phyloP scores from a whole-genome alignment of 2,329 filamentous ascomycete genomes.

The Pseudogymnoascus pannorum region DNA sequence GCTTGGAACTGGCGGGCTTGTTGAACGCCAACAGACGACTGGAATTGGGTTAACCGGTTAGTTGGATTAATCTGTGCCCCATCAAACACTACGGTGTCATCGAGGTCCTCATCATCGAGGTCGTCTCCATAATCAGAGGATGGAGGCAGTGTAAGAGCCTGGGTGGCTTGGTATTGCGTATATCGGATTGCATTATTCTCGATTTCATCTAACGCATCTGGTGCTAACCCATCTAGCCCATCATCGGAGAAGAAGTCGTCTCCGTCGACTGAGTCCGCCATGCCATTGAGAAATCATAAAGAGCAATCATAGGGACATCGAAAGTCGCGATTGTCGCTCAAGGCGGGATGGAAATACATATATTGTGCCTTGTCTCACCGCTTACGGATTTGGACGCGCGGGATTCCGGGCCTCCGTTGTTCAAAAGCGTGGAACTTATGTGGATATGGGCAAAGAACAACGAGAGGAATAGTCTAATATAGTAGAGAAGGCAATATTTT shows the following conservation, averaged over 20 bases:
- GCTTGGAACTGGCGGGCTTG: slow-evolving; percentile 9
- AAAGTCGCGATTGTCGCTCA: not conserved
- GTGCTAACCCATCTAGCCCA: slow-evolving; percentile 53
- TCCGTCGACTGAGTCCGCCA: slow-evolving; percentile 29
- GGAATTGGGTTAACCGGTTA: slow-evolving; percentile 2
- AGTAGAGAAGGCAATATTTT: not conserved
- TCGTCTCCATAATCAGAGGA: slow-evolving; percentile 33
- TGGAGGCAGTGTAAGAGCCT: slow-evolving; percentile 19
- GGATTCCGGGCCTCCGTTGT: not conserved
- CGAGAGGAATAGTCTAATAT: not conserved
- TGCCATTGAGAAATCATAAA: slow-evolving; percentile 31
- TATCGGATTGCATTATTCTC: slow-evolving; percentile 56
- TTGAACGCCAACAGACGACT: slow-evolving; percentile 1
- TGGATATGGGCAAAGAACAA: not conserved
- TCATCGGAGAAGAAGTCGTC: slow-evolving; percentile 59
- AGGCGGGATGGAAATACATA: slow-evolving; percentile 1
- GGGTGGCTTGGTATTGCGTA: slow-evolving; percentile 33
- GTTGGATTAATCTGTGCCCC: slow-evolving; percentile 15
- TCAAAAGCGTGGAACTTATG: not conserved
- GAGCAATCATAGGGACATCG: not conserved
- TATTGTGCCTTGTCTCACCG: not conserved
- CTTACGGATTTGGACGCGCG: not conserved
- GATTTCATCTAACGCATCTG: slow-evolving; percentile 51
- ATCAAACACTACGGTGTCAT: slow-evolving; percentile 47
- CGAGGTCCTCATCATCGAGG: slow-evolving; percentile 35